Conservation (phyloP, 805 yeast genomes). For the Barnettozyma siamensis region DNA sequence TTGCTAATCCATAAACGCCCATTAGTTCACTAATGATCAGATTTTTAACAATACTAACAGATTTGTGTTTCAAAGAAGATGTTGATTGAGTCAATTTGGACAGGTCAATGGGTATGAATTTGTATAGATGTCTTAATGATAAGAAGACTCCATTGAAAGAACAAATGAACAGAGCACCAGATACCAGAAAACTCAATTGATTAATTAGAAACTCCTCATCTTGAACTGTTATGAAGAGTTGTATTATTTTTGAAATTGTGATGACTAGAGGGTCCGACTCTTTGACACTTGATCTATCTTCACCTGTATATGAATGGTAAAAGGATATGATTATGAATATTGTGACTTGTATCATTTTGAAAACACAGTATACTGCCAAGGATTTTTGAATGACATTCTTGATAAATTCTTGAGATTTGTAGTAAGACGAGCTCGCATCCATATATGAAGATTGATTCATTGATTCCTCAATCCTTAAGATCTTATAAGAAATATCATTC, state of each 20-base stretch:
- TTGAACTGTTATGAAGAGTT: constrained; percentile 28
- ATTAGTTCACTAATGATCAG: constrained; percentile 32
- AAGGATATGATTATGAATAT: constrained; percentile 24
- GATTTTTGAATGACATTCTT: constrained; percentile 1
- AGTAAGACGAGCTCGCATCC: neutral
- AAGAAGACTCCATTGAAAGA: constrained; percentile 59
- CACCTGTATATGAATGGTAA: constrained; percentile 8
- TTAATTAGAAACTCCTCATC: constrained; percentile 32
- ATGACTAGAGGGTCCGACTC: constrained; percentile 34
- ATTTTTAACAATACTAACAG: constrained; percentile 35
- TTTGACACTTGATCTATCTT: constrained; percentile 7
- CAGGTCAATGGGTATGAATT: constrained; percentile 32
- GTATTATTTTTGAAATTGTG: constrained; percentile 30
- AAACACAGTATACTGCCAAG: constrained; percentile 31
- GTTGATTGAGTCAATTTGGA: constrained; percentile 18
- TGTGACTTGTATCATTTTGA: constrained; percentile 30
- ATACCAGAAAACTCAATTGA: constrained; percentile 41
- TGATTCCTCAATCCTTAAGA: constrained; percentile 13
- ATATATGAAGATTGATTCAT: neutral
- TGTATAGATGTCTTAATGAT: constrained; percentile 50
- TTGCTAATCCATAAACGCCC: constrained; percentile 35
- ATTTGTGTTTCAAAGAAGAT: constrained; percentile 10
- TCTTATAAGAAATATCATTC: constrained; percentile 20
- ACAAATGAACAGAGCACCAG: constrained; percentile 54
- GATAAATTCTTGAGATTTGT: constrained; percentile 1